A percentile compares a stretch with the other conserved stretches of the same genome.
Conservation (phyloP, 169 alveolate species). For the Eimeria mitis region DNA sequence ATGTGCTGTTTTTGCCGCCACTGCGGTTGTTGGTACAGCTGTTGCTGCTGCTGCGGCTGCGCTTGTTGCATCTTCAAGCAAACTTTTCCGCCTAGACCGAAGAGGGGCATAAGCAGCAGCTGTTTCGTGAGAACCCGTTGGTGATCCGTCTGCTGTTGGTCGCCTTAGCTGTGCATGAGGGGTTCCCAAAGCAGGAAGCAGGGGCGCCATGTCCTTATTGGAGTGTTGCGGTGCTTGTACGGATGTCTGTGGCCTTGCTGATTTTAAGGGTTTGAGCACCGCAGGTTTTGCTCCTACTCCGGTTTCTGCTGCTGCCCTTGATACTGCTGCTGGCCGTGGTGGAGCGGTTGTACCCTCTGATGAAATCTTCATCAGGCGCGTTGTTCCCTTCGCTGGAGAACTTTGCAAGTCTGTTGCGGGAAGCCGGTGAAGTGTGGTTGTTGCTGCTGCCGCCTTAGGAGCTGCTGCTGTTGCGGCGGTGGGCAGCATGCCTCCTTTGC, state of each 20-base stretch:
- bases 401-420: neutral
- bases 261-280: neutral
- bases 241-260: constrained; percentile 1
- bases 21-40: neutral
- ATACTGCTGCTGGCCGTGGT: neutral
- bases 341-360: neutral
- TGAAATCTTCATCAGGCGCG: neutral
- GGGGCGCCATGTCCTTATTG: constrained; percentile 33
- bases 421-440: neutral
- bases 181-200: constrained; percentile 40
- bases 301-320: neutral
- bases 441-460: neutral
- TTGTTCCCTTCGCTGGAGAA: neutral
- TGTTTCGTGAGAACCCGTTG: constrained; percentile 5
- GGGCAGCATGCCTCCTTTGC: neutral
- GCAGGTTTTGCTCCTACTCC: neutral
- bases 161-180: constrained; percentile 8
- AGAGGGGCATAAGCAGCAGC: neutral
- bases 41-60: neutral
- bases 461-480: neutral
- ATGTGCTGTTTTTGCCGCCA: neutral
- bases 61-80: neutral
- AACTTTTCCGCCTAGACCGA: neutral
- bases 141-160: constrained; percentile 15
- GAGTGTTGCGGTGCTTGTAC: neutral